Base-by-base conservation (phyloP, 1,284 basidiomycete genomes). In the Sporisorium graminicola region DNA sequence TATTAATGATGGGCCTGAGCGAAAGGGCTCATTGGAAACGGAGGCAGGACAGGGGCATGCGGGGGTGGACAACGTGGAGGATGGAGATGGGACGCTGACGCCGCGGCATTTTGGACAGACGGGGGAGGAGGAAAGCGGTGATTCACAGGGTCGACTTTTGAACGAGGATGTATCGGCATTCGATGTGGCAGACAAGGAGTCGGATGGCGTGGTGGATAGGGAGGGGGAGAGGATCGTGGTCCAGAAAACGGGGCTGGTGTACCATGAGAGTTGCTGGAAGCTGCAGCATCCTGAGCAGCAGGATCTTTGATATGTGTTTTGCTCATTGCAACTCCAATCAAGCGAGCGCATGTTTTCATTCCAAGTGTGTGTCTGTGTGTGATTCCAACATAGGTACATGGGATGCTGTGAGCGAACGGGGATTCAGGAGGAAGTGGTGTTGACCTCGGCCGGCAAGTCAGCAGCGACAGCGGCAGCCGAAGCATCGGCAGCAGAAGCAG, bases 251-350 rank as follows among this genome's bases (percentile, higher is more conserved):
- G 74, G 74, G 2, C 27, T 55, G 24, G 65, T 77, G 40, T 72
- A 55, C 22, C 70, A 73, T 33, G 59, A 73, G 51, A 57, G 68
- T 29, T 77, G 74, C 49, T 77, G 69, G 65, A 31, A 47, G 54
- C 50, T 51, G 5, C 0, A 24, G 16, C 67, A 54, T 50, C 50
- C 40, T 31, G 12, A 49, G 18, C 42, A 20, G 16, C 16, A 31
- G 29, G 29, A 3, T 43, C 9, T 22, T 24, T 33, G 31, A 42
- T 9, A 14, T 5, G 31, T 16, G 37, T 18, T 37, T 13, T 35
- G 31, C 3, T 20, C 50, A 24, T 22, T 27, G 24, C 16, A 3
- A 24, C 12, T 24, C 8, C 22, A 20, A 44, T 14, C 24, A 47
- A 24, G 44, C 44, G 2, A 49, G 18, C 27, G 16, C 16, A 6